A percentile compares a stretch with the other conserved stretches of the same genome.
Evolutionary conservation across 208 protist species (phyloP).

Genomic region (Acanthamoeba pearcei): DNA sequence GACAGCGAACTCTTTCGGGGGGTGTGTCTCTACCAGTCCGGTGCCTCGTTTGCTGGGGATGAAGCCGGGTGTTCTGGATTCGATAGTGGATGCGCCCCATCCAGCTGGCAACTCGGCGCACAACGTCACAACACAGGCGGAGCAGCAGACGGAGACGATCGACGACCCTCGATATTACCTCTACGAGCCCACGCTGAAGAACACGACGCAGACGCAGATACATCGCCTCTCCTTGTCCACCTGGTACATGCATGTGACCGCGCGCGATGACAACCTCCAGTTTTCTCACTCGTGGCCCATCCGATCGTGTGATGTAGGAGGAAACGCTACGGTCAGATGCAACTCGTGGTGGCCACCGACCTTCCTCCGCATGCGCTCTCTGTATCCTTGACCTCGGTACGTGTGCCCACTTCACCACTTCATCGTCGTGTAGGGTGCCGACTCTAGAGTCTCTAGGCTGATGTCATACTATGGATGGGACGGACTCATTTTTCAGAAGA

Average conservation of each 20-base stretch:
- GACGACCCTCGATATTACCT: neutral
- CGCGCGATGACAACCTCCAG: neutral
- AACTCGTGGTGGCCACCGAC: conserved; percentile 28
- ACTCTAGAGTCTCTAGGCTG: neutral
- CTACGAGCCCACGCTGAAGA: neutral
- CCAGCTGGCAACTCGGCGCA: neutral
- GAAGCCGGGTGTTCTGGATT: neutral
- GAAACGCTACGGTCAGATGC: neutral
- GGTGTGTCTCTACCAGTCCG: neutral
- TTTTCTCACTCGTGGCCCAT: neutral
- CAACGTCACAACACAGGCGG: neutral
- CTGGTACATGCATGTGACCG: neutral
- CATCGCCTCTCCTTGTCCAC: neutral
- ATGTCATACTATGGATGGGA: neutral
- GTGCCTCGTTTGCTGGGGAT: conserved; percentile 40
- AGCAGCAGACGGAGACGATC: neutral
- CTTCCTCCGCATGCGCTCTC: neutral
- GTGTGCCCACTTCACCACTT: neutral
- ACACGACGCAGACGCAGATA: neutral
- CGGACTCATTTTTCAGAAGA: neutral
- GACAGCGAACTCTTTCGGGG: too few species aligned
- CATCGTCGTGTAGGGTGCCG: neutral
- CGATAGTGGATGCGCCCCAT: neutral
- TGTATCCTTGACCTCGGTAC: neutral
- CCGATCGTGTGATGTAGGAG: neutral